Evolutionary conservation across 768 basidiomycete genomes (phyloP).

Genomic region (Tephrocybe sp.): DNA sequence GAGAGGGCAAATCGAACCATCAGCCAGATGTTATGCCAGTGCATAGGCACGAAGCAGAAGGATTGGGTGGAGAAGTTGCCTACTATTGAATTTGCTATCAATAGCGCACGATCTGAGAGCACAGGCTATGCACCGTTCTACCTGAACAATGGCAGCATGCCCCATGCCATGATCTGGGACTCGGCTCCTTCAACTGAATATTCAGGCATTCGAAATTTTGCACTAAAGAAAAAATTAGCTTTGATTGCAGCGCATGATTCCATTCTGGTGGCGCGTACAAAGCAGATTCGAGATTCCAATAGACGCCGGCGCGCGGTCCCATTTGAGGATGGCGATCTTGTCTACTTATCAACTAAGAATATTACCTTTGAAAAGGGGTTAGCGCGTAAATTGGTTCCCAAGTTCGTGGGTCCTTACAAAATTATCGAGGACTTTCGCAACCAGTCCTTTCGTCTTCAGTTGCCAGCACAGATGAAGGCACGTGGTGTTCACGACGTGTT

Average conservation of each 20-base stretch:
- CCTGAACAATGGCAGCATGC: too few species aligned
- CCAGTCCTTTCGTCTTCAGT: not conserved
- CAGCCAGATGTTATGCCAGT: constrained; percentile 28
- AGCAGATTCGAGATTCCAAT: constrained; percentile 24
- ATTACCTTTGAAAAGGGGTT: constrained; percentile 2
- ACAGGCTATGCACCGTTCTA: constrained; percentile 37
- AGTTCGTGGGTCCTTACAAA: not conserved
- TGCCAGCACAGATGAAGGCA: not conserved
- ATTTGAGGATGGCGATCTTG: not conserved
- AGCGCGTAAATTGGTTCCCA: not conserved
- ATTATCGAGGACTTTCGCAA: too few species aligned
- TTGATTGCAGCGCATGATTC: constrained; percentile 29
- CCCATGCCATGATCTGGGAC: constrained; percentile 20
- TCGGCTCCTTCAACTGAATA: constrained; percentile 1
- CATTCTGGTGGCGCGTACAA: constrained; percentile 22
- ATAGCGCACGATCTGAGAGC: constrained; percentile 26
- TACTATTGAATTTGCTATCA: too few species aligned
- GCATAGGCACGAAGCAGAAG: constrained; percentile 19
- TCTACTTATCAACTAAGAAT: too few species aligned
- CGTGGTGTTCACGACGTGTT: too few species aligned
- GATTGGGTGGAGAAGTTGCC: too few species aligned
- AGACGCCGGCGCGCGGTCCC: constrained; percentile 1
- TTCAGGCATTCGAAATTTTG: constrained; percentile 26
- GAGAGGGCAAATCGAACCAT: too few species aligned
- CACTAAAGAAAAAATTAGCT: constrained; percentile 16